These are phyloP conservation scores for Purpureocillium takamizusanense DNA, from an alignment of 2,329 filamentous ascomycete species.

Conservation along the genomic window DNA sequence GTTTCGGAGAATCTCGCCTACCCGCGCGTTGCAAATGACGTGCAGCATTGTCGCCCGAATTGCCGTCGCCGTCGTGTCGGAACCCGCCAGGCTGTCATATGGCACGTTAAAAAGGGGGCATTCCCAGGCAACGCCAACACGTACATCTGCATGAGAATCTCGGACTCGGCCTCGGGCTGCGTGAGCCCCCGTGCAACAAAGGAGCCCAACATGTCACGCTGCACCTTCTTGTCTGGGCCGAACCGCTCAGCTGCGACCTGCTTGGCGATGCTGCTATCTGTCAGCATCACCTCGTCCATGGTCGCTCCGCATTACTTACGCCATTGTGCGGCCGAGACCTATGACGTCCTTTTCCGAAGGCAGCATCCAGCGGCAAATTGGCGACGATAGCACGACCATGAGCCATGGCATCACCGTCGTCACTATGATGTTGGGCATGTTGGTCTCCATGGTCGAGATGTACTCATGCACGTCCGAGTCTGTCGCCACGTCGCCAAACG, in stretches of 20 bases:
- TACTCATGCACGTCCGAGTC: constrained; percentile 40
- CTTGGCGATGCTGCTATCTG: constrained; percentile 28
- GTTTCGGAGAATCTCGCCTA: constrained; percentile 33
- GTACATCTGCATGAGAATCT: constrained; percentile 28
- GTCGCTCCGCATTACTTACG: constrained; percentile 25
- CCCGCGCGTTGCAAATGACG: constrained; percentile 38
- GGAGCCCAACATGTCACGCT: constrained; percentile 42
- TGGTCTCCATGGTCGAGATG: constrained; percentile 28
- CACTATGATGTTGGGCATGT: constrained; percentile 12
- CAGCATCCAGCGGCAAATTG: constrained; percentile 28
- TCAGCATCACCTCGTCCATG: neutral
- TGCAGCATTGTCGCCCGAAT: constrained; percentile 44
- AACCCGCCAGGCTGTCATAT: constrained; percentile 37
- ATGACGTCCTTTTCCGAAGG: constrained; percentile 28
- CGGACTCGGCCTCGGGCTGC: constrained; percentile 32
- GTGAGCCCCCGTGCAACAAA: constrained; percentile 29
- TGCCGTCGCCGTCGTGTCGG: constrained; percentile 47
- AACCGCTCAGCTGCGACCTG: constrained; percentile 36
- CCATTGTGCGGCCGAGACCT: constrained; percentile 31
- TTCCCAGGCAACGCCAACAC: neutral
- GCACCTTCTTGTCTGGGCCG: constrained; percentile 28
- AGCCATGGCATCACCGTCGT: constrained; percentile 10
- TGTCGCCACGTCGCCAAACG: constrained; percentile 38
- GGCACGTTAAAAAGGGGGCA: no score
- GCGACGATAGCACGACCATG: constrained; percentile 26